These are phyloP conservation scores for Grosmannia huntii DNA, from an alignment of 2,329 filamentous ascomycete species.

Conservation along the genomic window DNA sequence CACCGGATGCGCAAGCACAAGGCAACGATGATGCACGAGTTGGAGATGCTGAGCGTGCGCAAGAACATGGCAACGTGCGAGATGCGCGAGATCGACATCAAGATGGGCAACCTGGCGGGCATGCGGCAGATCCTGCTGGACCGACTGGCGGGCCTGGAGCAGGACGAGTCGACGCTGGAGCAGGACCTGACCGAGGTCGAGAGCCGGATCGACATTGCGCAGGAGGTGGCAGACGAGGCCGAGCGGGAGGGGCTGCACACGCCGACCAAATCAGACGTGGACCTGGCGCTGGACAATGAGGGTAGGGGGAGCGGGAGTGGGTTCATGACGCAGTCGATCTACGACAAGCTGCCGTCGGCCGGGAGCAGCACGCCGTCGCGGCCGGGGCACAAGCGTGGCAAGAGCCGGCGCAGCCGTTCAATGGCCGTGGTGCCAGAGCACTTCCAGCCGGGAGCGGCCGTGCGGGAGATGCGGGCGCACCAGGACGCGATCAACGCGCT, in stretches of 20 bases:
- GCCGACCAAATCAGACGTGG: slow-evolving; percentile 39
- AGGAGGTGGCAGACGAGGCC: slow-evolving; percentile 45
- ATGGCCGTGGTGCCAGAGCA: slow-evolving; percentile 96
- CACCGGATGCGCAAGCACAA: slow-evolving; percentile 69
- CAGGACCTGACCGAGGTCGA: slow-evolving; percentile 63
- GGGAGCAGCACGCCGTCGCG: slow-evolving; percentile 36
- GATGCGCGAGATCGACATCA: slow-evolving; percentile 92
- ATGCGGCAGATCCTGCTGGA: slow-evolving; percentile 92
- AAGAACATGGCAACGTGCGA: slow-evolving; percentile 98
- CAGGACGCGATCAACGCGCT: slow-evolving; percentile 77
- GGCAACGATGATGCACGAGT: slow-evolving; percentile 63
- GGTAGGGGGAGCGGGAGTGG: slow-evolving; percentile 16
- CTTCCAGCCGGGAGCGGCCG: slow-evolving; percentile 76
- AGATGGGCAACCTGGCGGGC: slow-evolving; percentile 81
- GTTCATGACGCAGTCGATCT: slow-evolving; percentile 98
- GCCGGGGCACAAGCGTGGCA: slow-evolving; percentile 25
- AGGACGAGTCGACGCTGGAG: slow-evolving; percentile 81
- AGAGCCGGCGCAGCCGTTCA: slow-evolving; percentile 58
- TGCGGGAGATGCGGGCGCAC: slow-evolving; percentile 81
- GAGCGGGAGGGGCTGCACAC: slow-evolving; percentile 41
- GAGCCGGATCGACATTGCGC: slow-evolving; percentile 46
- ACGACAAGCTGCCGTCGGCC: slow-evolving; percentile 67
- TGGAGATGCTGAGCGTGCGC: slow-evolving; percentile 82
- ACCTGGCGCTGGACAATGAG: slow-evolving; percentile 36
- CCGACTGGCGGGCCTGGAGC: slow-evolving; percentile 70